Conservation (phyloP, 495 filamentous ascomycete species). For the Pseudevernia furfuracea region DNA sequence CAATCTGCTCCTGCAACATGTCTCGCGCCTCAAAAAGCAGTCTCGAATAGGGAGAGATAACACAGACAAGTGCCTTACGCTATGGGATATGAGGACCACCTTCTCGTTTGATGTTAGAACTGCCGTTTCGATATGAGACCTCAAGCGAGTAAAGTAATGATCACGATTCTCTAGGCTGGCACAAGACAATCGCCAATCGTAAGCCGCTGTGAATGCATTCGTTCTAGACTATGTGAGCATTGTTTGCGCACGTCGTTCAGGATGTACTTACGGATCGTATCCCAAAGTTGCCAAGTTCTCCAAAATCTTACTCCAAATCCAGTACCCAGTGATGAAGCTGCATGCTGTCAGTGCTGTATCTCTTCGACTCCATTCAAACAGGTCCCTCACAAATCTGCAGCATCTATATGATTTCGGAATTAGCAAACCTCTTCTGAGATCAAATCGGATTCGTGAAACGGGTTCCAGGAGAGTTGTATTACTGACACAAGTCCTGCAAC, state of each 20-base stretch:
- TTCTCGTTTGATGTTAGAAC: constrained; percentile 63
- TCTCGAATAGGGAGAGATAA: too few relatives aligned
- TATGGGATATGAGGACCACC: constrained; percentile 82
- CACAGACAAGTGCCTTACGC: constrained; percentile 24
- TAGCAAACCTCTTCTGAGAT: background rate
- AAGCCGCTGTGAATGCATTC: constrained; percentile 90
- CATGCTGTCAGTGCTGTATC: constrained; percentile 2
- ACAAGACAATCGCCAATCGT: constrained; percentile 97
- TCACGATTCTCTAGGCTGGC: constrained; percentile 80
- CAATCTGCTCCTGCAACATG: too few relatives aligned
- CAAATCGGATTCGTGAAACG: background rate
- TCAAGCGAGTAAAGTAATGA: constrained; percentile 85
- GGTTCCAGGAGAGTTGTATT: background rate
- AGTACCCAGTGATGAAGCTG: constrained; percentile 64
- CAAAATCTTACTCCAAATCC: constrained; percentile 99
- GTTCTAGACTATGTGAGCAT: constrained; percentile 35
- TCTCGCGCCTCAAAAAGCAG: too few relatives aligned
- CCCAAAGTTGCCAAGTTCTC: constrained; percentile 93
- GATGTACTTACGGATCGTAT: constrained; percentile 60
- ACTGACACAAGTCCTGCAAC: background rate
- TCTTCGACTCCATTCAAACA: constrained; percentile 23
- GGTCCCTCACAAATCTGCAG: constrained; percentile 90
- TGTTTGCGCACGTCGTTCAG: background rate
- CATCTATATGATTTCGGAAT: constrained; percentile 37
- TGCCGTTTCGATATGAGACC: constrained; percentile 80